These are phyloP conservation scores for Guadua angustifolia DNA, from an alignment of 176 grass and related monocot genomes.

Conservation along the genomic window DNA sequence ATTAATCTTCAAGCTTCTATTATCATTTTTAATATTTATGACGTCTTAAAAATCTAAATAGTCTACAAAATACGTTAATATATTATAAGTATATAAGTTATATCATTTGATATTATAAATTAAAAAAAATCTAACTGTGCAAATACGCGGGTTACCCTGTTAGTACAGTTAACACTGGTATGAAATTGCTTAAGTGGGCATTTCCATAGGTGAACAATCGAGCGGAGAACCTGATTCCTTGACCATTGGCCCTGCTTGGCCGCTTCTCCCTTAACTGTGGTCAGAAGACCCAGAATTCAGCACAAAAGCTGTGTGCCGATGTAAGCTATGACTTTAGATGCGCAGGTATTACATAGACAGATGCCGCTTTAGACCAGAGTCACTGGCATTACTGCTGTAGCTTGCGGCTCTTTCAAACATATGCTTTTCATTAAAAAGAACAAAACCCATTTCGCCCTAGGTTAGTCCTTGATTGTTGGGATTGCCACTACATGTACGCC, in stretches of 20 bases:
- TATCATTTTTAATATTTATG: too few relatives aligned
- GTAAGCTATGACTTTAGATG: conserved; percentile 34
- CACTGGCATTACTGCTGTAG: neutral
- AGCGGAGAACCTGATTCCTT: neutral
- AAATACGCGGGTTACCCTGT: too few relatives aligned
- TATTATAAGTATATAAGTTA: too few relatives aligned
- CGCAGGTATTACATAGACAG: conserved; percentile 27
- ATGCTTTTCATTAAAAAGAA: neutral
- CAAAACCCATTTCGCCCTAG: neutral
- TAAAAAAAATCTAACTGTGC: too few relatives aligned
- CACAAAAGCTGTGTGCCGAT: conserved; percentile 14
- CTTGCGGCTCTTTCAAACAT: neutral
- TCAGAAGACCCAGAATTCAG: conserved; percentile 1
- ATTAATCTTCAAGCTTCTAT: too few relatives aligned
- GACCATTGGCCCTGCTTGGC: neutral
- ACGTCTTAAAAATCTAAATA: too few relatives aligned
- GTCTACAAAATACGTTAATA: too few relatives aligned
- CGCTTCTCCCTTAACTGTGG: neutral
- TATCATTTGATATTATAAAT: too few relatives aligned
- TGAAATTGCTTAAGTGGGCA: neutral
- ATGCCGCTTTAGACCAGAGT: conserved; percentile 21
- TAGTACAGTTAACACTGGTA: too few relatives aligned
- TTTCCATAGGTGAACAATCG: neutral
- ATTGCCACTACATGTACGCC: too few relatives aligned
- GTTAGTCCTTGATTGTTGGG: neutral